These are phyloP conservation scores for Platanus orientalis DNA, from an alignment of 164 flowering plant species.

Conservation along the genomic window DNA sequence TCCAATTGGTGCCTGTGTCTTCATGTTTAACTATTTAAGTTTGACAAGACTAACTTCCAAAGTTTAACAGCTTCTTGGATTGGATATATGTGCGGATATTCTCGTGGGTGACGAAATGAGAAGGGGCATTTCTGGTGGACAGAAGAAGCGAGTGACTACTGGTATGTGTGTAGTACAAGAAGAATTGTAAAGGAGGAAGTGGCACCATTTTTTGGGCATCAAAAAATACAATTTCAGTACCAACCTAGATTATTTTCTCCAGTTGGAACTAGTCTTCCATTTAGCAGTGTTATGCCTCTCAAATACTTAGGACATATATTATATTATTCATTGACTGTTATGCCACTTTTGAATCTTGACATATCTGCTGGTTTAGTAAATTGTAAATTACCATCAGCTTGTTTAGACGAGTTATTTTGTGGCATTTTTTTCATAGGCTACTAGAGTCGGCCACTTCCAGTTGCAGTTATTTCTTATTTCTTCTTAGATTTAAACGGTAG, in stretches of 20 bases:
- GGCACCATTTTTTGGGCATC: not conserved
- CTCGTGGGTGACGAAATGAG: slow-evolving; percentile 58
- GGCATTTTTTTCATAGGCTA: too few relatives aligned
- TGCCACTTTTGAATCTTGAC: too few relatives aligned
- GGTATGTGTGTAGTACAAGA: slow-evolving; percentile 28
- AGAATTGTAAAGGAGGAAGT: not conserved
- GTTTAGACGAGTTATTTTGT: too few relatives aligned
- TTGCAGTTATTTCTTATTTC: too few relatives aligned
- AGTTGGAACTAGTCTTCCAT: too few relatives aligned
- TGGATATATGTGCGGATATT: slow-evolving; percentile 56
- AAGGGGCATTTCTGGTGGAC: slow-evolving; percentile 65
- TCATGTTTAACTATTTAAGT: slow-evolving; percentile 1
- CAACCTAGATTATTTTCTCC: not conserved
- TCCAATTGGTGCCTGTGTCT: not conserved
- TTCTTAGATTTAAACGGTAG: too few relatives aligned
- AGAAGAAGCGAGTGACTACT: slow-evolving; percentile 61
- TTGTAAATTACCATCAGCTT: too few relatives aligned
- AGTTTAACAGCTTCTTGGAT: slow-evolving; percentile 43
- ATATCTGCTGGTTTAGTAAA: too few relatives aligned
- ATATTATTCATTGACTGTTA: too few relatives aligned
- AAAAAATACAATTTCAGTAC: not conserved
- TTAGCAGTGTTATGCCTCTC: too few relatives aligned
- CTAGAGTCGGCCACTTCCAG: too few relatives aligned
- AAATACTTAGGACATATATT: too few relatives aligned
- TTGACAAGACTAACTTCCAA: not conserved